Evolutionary conservation across 2,329 filamentous ascomycete species (phyloP), one percentile per base, ranked within the genome.

Genomic region (Phyllosticta citrichinensis): DNA sequence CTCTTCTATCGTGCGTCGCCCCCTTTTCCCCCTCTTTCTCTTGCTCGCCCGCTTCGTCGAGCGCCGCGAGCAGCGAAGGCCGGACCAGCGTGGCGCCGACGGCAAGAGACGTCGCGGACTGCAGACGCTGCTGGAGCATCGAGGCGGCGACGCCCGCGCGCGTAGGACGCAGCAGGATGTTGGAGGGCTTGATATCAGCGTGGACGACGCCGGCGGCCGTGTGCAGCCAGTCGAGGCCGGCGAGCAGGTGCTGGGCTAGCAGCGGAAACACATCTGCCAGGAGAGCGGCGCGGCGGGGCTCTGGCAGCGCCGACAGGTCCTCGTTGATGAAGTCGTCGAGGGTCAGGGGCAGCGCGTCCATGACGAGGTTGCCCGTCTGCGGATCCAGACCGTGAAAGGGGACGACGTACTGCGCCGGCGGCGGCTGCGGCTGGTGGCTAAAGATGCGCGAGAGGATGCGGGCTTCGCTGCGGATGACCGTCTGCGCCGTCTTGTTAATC

Each of bases 161-260:
- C 3, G 61, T 50, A 2, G 63, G 59, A 63, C 64, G 66, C 57
- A 77, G 66, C 40, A 80, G 71, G 53, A 80, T 72, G 66, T 80
- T 80, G 1, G 71, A 71, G 1, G 78, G 76, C 66, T 80, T 80
- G 68, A 79, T 74, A 62, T 80, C 78, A 5, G 75, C 77, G 61
- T 76, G 74, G 1, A 76, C 70, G 56, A 77, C 72, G 22, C 68
- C 69, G 25, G 72, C 69, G 8, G 66, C 62, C 55, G 77, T 72
- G 60, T 61, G 58, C 27, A 80, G 65, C 71, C 77, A 79, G 3
- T 69, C 69, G 3, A 80, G 68, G 20, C 75, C 75, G 47, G 67
- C 66, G 30, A 78, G 68, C 6, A 79, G 70, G 40, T 73, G 67
- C 24, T 66, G 63, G 0, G 76, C 75, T 8, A 79, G 66, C n/a